These are phyloP conservation scores for Eremomyces bilateralis DNA, from an alignment of 495 filamentous ascomycete species.

Conservation along the genomic window DNA sequence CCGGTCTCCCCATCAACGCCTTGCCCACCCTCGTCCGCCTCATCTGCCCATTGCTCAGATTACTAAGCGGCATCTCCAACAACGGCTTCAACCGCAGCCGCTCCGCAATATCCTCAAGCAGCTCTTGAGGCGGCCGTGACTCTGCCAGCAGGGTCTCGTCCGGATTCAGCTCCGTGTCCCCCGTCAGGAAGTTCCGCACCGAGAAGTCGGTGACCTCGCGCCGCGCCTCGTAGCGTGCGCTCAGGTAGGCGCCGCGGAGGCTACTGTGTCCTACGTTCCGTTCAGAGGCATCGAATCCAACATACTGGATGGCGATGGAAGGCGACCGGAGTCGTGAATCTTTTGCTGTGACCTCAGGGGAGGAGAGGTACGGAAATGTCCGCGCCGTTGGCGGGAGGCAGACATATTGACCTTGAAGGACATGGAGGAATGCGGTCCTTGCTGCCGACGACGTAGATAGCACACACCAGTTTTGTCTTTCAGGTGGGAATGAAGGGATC, in stretches of 20 bases:
- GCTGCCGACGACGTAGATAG: constrained; percentile 48
- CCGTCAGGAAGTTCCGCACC: constrained; percentile 52
- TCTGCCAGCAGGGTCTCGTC: constrained; percentile 27
- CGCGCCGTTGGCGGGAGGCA: constrained; percentile 50
- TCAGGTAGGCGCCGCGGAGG: constrained; percentile 54
- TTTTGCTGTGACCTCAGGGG: constrained; percentile 32
- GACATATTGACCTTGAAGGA: constrained; percentile 51
- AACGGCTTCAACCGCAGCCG: constrained; percentile 44
- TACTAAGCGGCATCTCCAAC: constrained; percentile 59
- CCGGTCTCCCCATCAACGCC: constrained; percentile 54
- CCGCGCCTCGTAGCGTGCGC: constrained; percentile 77
- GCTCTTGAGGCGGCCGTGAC: constrained; percentile 20
- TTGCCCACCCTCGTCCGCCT: constrained; percentile 71
- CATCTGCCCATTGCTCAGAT: constrained; percentile 83
- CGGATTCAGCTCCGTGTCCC: constrained; percentile 58
- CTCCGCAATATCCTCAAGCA: constrained; percentile 35
- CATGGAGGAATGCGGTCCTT: constrained; percentile 54
- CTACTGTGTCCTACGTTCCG: constrained; percentile 30
- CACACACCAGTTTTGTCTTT: constrained; percentile 46
- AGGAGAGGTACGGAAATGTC: constrained; percentile 51
- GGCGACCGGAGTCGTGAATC: constrained; percentile 33
- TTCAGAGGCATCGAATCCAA: constrained; percentile 43
- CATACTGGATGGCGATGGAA: constrained; percentile 50
- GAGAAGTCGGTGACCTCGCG: constrained; percentile 76
- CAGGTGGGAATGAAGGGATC: constrained; percentile 28